Percentiles rank a stretch among this genome's conserved stretches.
phyloP scores from a whole-genome alignment of 768 basidiomycete genomes.

The Termitomyces sp. region DNA sequence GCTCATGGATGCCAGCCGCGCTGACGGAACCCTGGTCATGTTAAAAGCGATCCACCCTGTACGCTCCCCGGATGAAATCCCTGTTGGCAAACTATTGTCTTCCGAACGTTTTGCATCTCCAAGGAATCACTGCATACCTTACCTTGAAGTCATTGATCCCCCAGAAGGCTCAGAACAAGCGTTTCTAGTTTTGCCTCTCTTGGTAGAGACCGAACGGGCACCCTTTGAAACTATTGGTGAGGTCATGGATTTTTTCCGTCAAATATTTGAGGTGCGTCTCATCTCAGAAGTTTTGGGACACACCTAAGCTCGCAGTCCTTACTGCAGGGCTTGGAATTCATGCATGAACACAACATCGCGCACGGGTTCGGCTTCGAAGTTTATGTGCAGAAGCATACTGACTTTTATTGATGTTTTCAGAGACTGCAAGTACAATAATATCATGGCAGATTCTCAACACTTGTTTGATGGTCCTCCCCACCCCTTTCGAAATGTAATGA shows the following conservation, averaged over 20 bases:
- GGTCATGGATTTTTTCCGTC: constrained; percentile 1
- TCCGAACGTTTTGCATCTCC: constrained; percentile 3
- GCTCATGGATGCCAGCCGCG: background rate
- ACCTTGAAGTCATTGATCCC: constrained; percentile 16
- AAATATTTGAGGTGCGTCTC: constrained; percentile 19
- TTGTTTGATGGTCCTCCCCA: constrained; percentile 12
- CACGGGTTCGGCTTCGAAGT: constrained; percentile 22
- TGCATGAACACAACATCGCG: constrained; percentile 28
- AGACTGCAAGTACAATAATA: constrained; percentile 16
- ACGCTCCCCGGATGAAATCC: background rate
- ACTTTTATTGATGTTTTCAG: background rate
- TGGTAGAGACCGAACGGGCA: background rate
- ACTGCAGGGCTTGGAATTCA: constrained; percentile 30
- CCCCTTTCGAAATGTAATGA: constrained; percentile 12
- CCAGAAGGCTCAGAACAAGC: constrained; percentile 12
- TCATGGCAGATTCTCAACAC: constrained; percentile 12
- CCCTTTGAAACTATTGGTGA: background rate
- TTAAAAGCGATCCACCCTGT: background rate
- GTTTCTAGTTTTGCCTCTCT: constrained; percentile 1
- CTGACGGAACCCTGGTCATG: background rate
- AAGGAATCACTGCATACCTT: constrained; percentile 30
- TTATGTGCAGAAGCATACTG: background rate
- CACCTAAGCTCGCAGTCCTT: background rate
- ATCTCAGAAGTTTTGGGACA: constrained; percentile 1
- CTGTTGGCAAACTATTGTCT: background rate